Evolutionary conservation across 257 asterid species (phyloP), one percentile per base, ranked within the genome.

Genomic region (Scutellaria minor): DNA sequence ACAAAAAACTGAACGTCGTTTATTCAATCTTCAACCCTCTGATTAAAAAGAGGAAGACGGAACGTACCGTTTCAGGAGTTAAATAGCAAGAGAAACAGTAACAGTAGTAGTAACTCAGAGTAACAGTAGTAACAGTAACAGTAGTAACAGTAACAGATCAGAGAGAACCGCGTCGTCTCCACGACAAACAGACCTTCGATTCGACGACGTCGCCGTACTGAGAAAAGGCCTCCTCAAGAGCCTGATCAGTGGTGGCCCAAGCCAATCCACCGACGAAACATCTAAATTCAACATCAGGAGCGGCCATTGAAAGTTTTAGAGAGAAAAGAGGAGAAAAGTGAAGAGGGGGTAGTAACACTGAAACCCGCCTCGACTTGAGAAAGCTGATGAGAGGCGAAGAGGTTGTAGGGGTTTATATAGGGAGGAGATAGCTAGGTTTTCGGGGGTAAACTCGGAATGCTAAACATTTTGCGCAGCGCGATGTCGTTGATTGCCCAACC

Each of bases 241-340:
- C 48, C 42, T 79, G 81, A 73, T 87, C 95, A 51, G 81, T 89
- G 85, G 96, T 93, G 86, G 91, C 88, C 96, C 97, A 93, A 0
- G 95, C 96, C 83, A 93, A 76, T 2, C 98, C 98, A 83, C 98
- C 98, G 4, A 90, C 97, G 81, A 93, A 93, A 76, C 98, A 93
- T 55, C 98, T 76, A 80, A 1, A 93, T 52, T 93, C 97, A 53
- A 82, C 89, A 64, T 89, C 97, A 4, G 82, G 81, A 3, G 85
- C 37, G 7, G 87, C 91, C 95, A 87, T 87, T 71, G 66, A 58
- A 31, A 56, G 27, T 9, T 22, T 6, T 5, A 5, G 15, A 22
- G 46, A 40, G 0, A 42, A 2, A 10, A 5, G 5, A 12, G 22
- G 7, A 5, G 40, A 18, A 18, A 18, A 18, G 18, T 18, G 1